A percentile compares a stretch with the other conserved stretches of the same genome.
Conservation (phyloP, 495 filamentous ascomycete species). For the Haplographium delicatum region DNA sequence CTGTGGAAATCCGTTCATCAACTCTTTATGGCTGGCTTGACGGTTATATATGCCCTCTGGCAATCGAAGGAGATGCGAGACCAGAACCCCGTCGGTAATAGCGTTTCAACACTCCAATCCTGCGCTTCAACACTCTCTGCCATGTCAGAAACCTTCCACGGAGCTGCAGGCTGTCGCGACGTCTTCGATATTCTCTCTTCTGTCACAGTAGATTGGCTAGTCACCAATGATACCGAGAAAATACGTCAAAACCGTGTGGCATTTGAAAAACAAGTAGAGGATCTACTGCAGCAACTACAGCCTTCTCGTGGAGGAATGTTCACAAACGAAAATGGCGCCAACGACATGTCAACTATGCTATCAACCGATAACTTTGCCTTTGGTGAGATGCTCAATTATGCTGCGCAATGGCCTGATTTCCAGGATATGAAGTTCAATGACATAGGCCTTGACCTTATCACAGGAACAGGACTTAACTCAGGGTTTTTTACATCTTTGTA, state of each 20-base stretch:
- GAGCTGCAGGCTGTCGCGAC: conserved; percentile 23
- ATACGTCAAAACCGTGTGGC: conserved; percentile 1
- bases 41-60: conserved; percentile 24
- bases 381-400: conserved; percentile 1
- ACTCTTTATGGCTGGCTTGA: conserved; percentile 25
- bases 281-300: conserved; percentile 3
- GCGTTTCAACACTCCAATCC: conserved; percentile 20
- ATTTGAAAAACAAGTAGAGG: not conserved
- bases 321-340: not conserved
- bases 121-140: conserved; percentile 25
- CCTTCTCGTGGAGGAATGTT: not conserved
- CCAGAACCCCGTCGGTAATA: conserved; percentile 13
- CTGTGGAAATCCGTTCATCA: conserved; percentile 25
- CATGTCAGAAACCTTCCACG: conserved; percentile 23
- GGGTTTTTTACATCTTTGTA: not conserved
- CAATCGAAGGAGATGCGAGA: conserved; percentile 24
- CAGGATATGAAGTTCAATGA: conserved; percentile 1
- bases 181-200: conserved; percentile 25
- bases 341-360: not conserved
- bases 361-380: not conserved
- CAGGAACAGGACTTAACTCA: conserved; percentile 1
- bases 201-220: conserved; percentile 23
- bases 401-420: conserved; percentile 7
- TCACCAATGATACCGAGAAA: conserved; percentile 14
- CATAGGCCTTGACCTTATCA: not conserved